Evolutionary conservation across 2,329 filamentous ascomycete genomes (phyloP), one percentile per base, ranked within the genome.

Genomic region (Neocucurbitaria cava): DNA sequence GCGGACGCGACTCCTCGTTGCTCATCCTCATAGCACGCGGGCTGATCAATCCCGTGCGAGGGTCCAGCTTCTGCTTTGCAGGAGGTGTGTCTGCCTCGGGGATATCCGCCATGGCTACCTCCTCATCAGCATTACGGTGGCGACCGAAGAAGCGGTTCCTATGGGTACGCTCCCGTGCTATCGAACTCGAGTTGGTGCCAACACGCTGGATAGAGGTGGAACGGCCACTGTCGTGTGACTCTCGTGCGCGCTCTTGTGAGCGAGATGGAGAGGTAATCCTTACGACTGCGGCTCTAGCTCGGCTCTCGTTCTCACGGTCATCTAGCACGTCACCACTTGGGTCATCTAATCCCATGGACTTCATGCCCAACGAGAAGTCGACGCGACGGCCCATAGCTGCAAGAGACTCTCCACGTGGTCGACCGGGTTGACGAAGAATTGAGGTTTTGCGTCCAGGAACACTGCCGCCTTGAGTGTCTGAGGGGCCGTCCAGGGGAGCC

Each of bases 331-430:
- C 88, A 41, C 85, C 86, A 55, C 84, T 82, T 40, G 86, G 77
- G 59, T 89, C 86, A 28, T 79, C 80, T 1, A 83, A 79, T 3
- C 81, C 81, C 36, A 88, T 78, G 40, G 83, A 81, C 30, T 78
- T 81, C 82, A 89, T 88, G 26, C 88, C 88, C 2, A 90, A 79
- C 1, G 87, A 89, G 73, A 90, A 90, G 69, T 90, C 88, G 26
- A 90, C 87, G 24, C 87, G 85, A 49, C 85, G 86, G 31, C 79
- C 79, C 78, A 86, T 85, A 9, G 81, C 77, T 1, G 83, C 80
- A 8, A 86, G 74, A 0, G 85, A 85, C 59, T 88, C 85, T 28
- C 82, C 82, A 8, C 85, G 82, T 31, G 75, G 71, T 42, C 77
- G 77, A 28, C 78, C 76, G 49, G 79, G 77, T 47, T 79, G 80